These are phyloP conservation scores for Populus pruinosa DNA, from an alignment of 345 rosid species.

Conservation along the genomic window DNA sequence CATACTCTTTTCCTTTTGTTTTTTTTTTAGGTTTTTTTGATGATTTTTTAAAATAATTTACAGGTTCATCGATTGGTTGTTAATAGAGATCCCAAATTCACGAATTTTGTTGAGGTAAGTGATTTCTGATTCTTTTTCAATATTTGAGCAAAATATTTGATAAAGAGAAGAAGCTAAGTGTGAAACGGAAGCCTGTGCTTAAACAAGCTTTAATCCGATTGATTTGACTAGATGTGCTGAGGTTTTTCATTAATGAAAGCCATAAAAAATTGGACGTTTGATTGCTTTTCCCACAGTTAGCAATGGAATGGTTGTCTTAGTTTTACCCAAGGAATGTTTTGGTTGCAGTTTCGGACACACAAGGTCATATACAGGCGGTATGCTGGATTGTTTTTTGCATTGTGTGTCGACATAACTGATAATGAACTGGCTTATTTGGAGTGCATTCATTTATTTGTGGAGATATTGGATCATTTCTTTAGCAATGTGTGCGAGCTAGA, in stretches of 20 bases:
- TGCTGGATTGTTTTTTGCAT: slow-evolving; percentile 87
- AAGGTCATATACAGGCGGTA: slow-evolving; percentile 95
- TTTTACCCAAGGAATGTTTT: neutral
- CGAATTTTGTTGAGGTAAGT: slow-evolving; percentile 94
- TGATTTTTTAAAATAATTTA: neutral
- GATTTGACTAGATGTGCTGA: neutral
- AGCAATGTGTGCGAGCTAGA: slow-evolving; percentile 98
- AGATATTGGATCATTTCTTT: slow-evolving; percentile 96
- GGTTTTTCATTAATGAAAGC: neutral
- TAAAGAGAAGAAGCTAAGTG: neutral
- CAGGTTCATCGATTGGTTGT: slow-evolving; percentile 98
- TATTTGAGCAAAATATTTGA: neutral
- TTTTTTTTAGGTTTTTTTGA: neutral
- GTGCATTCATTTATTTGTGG: slow-evolving; percentile 92
- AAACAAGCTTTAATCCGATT: neutral
- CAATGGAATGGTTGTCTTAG: neutral
- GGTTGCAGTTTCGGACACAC: slow-evolving; percentile 80
- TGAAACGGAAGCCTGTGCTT: neutral
- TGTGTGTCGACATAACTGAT: slow-evolving; percentile 96
- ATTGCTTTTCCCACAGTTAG: too few species aligned
- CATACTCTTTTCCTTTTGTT: neutral
- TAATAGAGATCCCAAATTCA: slow-evolving; percentile 88
- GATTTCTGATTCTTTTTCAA: neutral
- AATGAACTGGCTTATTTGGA: slow-evolving; percentile 92
- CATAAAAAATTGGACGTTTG: neutral